phyloP scores from a whole-genome alignment of 2,329 filamentous ascomycete species.

The Huntiella bhutanensis region DNA sequence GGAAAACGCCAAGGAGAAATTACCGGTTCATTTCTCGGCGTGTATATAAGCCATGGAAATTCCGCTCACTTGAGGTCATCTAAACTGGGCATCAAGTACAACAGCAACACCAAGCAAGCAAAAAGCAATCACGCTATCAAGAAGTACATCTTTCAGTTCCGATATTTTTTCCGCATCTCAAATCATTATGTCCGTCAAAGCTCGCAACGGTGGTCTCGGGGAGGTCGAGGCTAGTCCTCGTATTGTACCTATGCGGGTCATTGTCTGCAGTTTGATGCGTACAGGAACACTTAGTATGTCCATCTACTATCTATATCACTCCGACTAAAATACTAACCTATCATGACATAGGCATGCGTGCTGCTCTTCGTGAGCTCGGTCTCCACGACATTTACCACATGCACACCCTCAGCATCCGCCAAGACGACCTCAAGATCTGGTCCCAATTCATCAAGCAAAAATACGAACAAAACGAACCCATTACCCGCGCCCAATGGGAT shows the following conservation, averaged over 20 bases:
- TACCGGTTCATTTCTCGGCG: no score
- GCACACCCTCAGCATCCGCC: constrained; percentile 13
- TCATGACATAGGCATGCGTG: constrained; percentile 17
- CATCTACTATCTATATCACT: neutral
- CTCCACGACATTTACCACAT: constrained; percentile 22
- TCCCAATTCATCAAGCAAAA: constrained; percentile 15
- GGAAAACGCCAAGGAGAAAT: no score
- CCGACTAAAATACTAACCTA: neutral
- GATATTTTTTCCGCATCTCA: no score
- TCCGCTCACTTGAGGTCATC: no score
- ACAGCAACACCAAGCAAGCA: no score
- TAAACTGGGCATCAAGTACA: no score
- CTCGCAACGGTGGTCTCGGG: constrained; percentile 10
- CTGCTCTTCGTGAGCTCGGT: constrained; percentile 19
- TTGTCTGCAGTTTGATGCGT: constrained; percentile 22
- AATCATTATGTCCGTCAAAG: constrained; percentile 4
- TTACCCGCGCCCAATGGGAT: constrained; percentile 26
- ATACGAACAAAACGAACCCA: constrained; percentile 14
- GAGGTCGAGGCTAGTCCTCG: constrained; percentile 13
- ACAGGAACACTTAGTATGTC: constrained; percentile 22
- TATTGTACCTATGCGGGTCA: constrained; percentile 22
- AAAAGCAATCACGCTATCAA: no score
- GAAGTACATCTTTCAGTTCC: no score
- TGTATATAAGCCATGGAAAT: no score
- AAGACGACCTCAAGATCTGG: constrained; percentile 14